Conservation (phyloP, 1,284 basidiomycete genomes). For the Fomitopsis betulina region DNA sequence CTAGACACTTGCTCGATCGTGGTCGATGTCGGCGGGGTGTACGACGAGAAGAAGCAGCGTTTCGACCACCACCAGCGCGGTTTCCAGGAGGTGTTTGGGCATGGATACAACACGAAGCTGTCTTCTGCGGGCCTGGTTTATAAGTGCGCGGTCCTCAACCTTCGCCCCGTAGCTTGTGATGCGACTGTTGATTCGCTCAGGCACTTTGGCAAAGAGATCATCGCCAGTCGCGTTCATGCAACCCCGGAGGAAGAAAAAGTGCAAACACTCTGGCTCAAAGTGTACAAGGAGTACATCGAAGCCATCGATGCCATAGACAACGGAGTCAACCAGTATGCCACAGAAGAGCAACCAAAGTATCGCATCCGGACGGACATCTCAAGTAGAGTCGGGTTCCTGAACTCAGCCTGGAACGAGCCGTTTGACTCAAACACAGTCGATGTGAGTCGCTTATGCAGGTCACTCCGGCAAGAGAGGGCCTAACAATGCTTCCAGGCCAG, state of each 20-base stretch:
- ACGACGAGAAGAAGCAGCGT: slow-evolving; percentile 73
- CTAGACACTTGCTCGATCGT: slow-evolving; percentile 90
- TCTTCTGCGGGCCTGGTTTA: slow-evolving; percentile 93
- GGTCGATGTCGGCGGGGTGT: slow-evolving; percentile 96
- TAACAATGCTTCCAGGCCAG: slow-evolving; percentile 40
- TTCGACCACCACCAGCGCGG: slow-evolving; percentile 98
- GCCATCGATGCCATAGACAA: slow-evolving; percentile 96
- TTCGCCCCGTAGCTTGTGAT: not conserved
- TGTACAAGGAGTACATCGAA: slow-evolving; percentile 95
- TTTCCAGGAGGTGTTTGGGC: slow-evolving; percentile 87
- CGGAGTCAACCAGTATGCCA: slow-evolving; percentile 78
- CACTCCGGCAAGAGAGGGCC: not conserved
- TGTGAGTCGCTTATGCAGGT: slow-evolving; percentile 39
- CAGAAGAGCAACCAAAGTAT: slow-evolving; percentile 64
- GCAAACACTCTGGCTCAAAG: slow-evolving; percentile 78
- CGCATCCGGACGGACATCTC: slow-evolving; percentile 77
- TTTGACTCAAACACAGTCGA: slow-evolving; percentile 60
- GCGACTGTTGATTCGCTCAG: slow-evolving; percentile 33
- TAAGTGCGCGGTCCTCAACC: slow-evolving; percentile 54
- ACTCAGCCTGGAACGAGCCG: slow-evolving; percentile 90
- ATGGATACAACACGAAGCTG: slow-evolving; percentile 83
- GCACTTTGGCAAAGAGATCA: slow-evolving; percentile 91
- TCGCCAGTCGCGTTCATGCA: slow-evolving; percentile 60
- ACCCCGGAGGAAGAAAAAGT: slow-evolving; percentile 58
- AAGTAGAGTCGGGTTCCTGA: slow-evolving; percentile 75